Evolutionary conservation across 2,329 filamentous ascomycete genomes (phyloP).

Genomic region (Aspergillus transmontanensis): DNA sequence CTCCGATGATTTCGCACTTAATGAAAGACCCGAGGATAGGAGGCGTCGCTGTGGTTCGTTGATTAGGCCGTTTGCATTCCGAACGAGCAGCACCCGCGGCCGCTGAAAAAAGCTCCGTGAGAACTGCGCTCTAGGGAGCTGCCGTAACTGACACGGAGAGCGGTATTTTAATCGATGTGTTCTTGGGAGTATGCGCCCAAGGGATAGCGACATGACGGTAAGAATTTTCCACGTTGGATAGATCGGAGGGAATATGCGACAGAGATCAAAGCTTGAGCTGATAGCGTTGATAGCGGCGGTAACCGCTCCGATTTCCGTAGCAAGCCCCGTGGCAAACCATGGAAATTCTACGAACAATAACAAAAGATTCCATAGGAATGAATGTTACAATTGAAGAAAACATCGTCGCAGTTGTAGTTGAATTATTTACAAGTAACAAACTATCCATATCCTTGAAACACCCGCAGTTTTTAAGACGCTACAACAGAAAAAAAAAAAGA

Average conservation of each 20-base stretch:
- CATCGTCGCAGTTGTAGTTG: not conserved
- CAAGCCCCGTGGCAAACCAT: constrained; percentile 20
- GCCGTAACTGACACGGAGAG: not conserved
- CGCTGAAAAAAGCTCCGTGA: constrained; percentile 11
- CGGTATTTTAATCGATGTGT: constrained; percentile 11
- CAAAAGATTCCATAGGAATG: not conserved
- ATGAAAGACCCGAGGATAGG: constrained; percentile 22
- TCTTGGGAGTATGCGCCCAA: constrained; percentile 27
- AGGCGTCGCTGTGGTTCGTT: constrained; percentile 17
- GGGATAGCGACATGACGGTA: constrained; percentile 31
- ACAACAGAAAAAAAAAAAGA: not conserved
- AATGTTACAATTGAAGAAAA: not conserved
- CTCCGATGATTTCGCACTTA: constrained; percentile 15
- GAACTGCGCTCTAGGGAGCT: constrained; percentile 1
- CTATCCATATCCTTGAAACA: not conserved
- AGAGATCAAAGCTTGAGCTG: constrained; percentile 12
- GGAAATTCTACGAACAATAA: not conserved
- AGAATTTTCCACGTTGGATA: constrained; percentile 2
- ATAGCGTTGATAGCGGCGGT: constrained; percentile 24
- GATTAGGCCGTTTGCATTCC: not conserved
- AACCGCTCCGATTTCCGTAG: constrained; percentile 21
- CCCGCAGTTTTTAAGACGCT: not conserved
- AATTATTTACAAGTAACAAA: not conserved
- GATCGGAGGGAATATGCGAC: not conserved
- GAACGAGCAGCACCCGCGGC: constrained; percentile 3